phyloP scores from a whole-genome alignment of 352 stramenopile genomes.

The Discostella stelligera region DNA sequence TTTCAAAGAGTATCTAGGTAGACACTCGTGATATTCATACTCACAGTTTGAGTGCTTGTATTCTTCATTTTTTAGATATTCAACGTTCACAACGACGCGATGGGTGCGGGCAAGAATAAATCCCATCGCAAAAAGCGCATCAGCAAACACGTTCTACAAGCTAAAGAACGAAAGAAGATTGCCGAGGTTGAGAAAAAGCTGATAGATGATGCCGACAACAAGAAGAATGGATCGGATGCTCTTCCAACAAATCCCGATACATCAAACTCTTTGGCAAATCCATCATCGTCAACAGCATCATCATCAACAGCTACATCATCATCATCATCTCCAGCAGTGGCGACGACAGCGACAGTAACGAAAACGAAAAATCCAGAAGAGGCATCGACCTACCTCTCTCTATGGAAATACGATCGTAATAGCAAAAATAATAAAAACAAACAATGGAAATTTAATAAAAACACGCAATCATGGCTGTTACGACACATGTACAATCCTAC shows the following conservation, averaged over 20 bases:
- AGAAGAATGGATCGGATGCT: too few relatives aligned
- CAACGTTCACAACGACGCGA: too few relatives aligned
- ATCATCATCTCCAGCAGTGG: neutral
- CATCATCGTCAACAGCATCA: slow-evolving; percentile 6
- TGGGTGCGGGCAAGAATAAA: slow-evolving; percentile 57
- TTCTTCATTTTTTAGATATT: too few relatives aligned
- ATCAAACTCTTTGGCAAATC: too few relatives aligned
- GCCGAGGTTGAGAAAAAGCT: slow-evolving; percentile 22
- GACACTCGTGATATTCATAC: too few relatives aligned
- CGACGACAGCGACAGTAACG: slow-evolving; percentile 20
- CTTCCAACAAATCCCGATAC: neutral
- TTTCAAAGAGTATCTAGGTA: too few relatives aligned
- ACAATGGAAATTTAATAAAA: slow-evolving; percentile 83
- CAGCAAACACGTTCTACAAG: slow-evolving; percentile 72
- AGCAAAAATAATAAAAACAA: slow-evolving; percentile 2
- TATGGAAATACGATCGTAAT: slow-evolving; percentile 60
- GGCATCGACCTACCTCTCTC: slow-evolving; percentile 56
- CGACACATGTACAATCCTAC: slow-evolving; percentile 78
- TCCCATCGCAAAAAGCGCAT: slow-evolving; percentile 63
- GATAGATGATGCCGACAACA: neutral
- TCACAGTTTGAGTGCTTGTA: too few relatives aligned
- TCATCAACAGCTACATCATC: neutral
- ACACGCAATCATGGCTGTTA: slow-evolving; percentile 80
- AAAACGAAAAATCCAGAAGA: slow-evolving; percentile 64
- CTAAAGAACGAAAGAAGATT: slow-evolving; percentile 37